Evolutionary conservation across 352 stramenopile species (phyloP).

Genomic region (Phytophthora idaei): DNA sequence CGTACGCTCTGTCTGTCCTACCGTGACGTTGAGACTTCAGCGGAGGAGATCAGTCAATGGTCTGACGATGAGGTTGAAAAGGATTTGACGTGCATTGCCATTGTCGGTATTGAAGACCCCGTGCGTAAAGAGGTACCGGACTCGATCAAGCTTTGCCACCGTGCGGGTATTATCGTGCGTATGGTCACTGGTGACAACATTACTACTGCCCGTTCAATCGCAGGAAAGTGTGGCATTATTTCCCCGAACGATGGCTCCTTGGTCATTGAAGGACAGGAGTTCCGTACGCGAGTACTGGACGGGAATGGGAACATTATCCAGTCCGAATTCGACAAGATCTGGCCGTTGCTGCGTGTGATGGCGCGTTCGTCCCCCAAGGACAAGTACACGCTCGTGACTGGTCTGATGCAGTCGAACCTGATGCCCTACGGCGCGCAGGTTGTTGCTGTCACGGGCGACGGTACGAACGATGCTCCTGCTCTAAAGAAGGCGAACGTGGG

Average conservation of each 20-base stretch:
- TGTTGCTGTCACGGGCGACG: slow-evolving; percentile 96
- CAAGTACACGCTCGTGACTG: slow-evolving; percentile 97
- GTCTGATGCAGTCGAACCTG: slow-evolving; percentile 86
- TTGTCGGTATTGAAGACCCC: slow-evolving; percentile 95
- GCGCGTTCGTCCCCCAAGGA: slow-evolving; percentile 95
- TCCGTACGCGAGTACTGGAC: slow-evolving; percentile 69
- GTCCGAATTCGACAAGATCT: slow-evolving; percentile 92
- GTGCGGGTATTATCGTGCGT: slow-evolving; percentile 96
- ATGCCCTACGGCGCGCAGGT: slow-evolving; percentile 86
- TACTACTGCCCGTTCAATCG: slow-evolving; percentile 88
- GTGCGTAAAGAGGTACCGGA: slow-evolving; percentile 93
- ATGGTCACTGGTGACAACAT: slow-evolving; percentile 99
- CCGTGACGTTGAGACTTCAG: slow-evolving; percentile 70
- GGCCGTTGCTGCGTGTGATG: slow-evolving; percentile 91
- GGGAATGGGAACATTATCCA: slow-evolving; percentile 75
- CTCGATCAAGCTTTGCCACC: slow-evolving; percentile 92
- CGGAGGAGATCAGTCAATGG: slow-evolving; percentile 73
- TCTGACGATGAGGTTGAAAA: slow-evolving; percentile 83
- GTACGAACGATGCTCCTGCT: slow-evolving; percentile 96
- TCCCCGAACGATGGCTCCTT: slow-evolving; percentile 55
- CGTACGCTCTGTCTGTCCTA: slow-evolving; percentile 89
- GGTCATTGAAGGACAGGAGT: slow-evolving; percentile 75
- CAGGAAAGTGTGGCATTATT: slow-evolving; percentile 78
- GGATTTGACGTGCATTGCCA: slow-evolving; percentile 85
- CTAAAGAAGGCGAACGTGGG: slow-evolving; percentile 98